Evolutionary conservation across 306 rosid species (phyloP).

Genomic region (Cicer arietinum): DNA sequence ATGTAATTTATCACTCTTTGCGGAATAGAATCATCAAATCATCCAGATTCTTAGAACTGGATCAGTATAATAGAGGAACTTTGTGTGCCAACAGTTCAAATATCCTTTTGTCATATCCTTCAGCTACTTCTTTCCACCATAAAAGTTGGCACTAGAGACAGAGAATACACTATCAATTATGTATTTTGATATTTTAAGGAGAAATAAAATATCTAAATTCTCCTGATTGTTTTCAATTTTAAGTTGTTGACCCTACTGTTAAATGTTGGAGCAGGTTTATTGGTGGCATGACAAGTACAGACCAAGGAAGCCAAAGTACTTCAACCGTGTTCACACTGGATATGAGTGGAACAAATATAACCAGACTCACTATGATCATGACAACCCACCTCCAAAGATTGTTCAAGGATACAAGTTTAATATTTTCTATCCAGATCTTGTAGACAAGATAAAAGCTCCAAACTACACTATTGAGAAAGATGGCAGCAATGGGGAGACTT

Average conservation of each 20-base stretch:
- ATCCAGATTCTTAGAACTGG: slow-evolving; percentile 16
- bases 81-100: background rate
- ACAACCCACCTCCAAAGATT: slow-evolving; percentile 96
- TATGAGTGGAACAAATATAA: slow-evolving; percentile 98
- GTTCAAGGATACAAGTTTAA: slow-evolving; percentile 96
- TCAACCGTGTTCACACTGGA: slow-evolving; percentile 97
- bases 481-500: slow-evolving; percentile 89
- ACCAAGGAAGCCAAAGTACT: slow-evolving; percentile 96
- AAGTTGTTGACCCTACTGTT: slow-evolving; percentile 21
- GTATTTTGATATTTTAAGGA: background rate
- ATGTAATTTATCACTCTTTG: slow-evolving; percentile 14
- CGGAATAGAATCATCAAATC: slow-evolving; percentile 1
- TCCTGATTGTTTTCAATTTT: background rate
- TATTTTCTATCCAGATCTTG: slow-evolving; percentile 94
- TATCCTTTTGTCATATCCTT: background rate
- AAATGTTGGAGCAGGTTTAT: slow-evolving; percentile 71
- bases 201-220: background rate
- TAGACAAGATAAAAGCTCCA: slow-evolving; percentile 93
- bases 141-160: slow-evolving; percentile 8
- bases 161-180: background rate
- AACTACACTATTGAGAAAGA: slow-evolving; percentile 84
- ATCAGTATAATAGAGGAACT: background rate
- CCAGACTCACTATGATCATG: slow-evolving; percentile 98
- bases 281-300: slow-evolving; percentile 99
- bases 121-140: background rate